phyloP scores from a whole-genome alignment of 2,329 filamentous ascomycete species.

The Dactylella cylindrospora region DNA sequence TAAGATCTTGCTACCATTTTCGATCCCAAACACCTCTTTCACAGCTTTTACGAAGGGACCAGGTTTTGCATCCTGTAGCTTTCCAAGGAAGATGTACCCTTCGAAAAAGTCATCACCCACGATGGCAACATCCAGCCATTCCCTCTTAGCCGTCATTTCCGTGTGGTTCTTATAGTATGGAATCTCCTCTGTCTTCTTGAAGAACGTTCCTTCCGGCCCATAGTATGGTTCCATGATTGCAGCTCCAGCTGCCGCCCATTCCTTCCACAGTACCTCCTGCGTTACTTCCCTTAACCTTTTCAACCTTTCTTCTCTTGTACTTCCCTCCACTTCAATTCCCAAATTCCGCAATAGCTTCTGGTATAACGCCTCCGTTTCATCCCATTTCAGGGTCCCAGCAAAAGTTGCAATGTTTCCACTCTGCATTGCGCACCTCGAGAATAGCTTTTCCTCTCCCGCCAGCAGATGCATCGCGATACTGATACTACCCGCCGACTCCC shows the following conservation, averaged over 20 bases:
- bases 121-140: slow-evolving; percentile 41
- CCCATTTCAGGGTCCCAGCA: slow-evolving; percentile 5
- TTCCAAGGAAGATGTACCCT: slow-evolving; percentile 40
- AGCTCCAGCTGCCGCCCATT: slow-evolving; percentile 8
- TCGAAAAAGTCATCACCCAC: slow-evolving; percentile 47
- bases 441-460: slow-evolving; percentile 15
- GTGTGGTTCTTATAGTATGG: slow-evolving; percentile 25
- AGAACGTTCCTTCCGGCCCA: slow-evolving; percentile 29
- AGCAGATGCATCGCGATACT: slow-evolving; percentile 38
- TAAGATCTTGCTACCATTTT: slow-evolving; percentile 19
- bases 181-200: slow-evolving; percentile 6
- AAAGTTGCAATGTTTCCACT: slow-evolving; percentile 31
- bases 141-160: slow-evolving; percentile 11
- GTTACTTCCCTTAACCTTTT: slow-evolving; percentile 6
- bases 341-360: slow-evolving; percentile 1
- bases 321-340: background rate
- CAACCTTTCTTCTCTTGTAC: slow-evolving; percentile 15
- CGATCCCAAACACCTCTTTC: slow-evolving; percentile 12
- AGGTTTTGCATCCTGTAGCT: slow-evolving; percentile 11
- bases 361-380: slow-evolving; percentile 12
- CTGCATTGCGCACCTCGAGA: slow-evolving; percentile 35
- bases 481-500: slow-evolving; percentile 39
- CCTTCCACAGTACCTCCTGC: slow-evolving; percentile 27
- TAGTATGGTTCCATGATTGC: slow-evolving; percentile 30
- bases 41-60: slow-evolving; percentile 16